Evolutionary conservation across 495 filamentous ascomycete genomes (phyloP), one percentile per base, ranked within the genome.

Genomic region (Aspergillus kassunensis): DNA sequence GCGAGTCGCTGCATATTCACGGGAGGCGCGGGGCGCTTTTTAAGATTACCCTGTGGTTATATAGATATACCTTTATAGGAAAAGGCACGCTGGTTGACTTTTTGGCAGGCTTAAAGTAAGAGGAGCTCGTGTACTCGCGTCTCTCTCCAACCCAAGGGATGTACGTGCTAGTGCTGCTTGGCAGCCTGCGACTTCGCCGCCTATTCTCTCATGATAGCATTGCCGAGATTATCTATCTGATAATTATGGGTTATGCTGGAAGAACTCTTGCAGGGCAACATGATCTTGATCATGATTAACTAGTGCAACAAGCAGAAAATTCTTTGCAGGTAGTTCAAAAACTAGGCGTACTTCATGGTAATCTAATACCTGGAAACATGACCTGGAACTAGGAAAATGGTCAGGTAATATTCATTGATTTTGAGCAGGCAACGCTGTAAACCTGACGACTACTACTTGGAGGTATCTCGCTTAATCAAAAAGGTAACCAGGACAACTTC

Each of bases 51-150:
- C 57, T 77, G 24, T 65, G 63, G 47, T 69, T 73, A 10, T 58
- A 78, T 49, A 72, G 76, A 41, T 79, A 80, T 47, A 77, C 71
- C 25, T 58, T 78, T 47, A 70, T 73, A 12, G 74, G 70, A 13
- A 80, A 80, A 58, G 69, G 68, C 47, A 60, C 57, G 21, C 53
- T 52, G 11, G 33, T 56, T 6, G 51, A 61, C 33, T 66, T 67
- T 53, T 52, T 66, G 23, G 25, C 47, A 24, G 42, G 48, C 43
- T 54, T 61, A 6, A 36, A 53, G 33, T 49, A 63, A 20, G 69
- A 75, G 61, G 61, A 66, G 51, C 42, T 50, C 13, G 48, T 74
- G 10, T 75, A 75, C 42, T 49, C 58, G 9, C 56, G 25, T 43
- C 71, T 73, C 36, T 30, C 50, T 35, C 55, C 63, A 19, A 56